Percentiles rank a stretch among this genome's conserved stretches.
phyloP scores from a whole-genome alignment of 2,329 filamentous ascomycete genomes.

The Fusarium pseudoanthophilum region DNA sequence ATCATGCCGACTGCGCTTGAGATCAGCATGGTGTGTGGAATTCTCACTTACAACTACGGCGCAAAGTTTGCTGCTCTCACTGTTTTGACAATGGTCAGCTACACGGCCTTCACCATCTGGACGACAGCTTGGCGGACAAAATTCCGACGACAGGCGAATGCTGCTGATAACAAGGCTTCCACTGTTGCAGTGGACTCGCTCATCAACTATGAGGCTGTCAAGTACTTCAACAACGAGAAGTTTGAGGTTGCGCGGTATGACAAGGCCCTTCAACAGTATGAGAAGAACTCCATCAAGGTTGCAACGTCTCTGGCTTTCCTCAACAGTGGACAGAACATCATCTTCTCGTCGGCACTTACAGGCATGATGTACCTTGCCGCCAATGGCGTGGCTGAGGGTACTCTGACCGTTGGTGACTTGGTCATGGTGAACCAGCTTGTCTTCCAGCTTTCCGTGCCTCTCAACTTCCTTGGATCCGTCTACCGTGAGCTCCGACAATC shows the following conservation, averaged over 20 bases:
- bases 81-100: slow-evolving; percentile 88
- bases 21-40: slow-evolving; percentile 95
- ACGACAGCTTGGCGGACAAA: slow-evolving; percentile 98
- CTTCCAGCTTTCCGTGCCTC: slow-evolving; percentile 94
- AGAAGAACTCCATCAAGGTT: slow-evolving; percentile 95
- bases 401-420: slow-evolving; percentile 90
- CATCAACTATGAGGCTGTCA: slow-evolving; percentile 99
- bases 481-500: slow-evolving; percentile 96
- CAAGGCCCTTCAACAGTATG: slow-evolving; percentile 84
- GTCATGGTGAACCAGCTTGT: slow-evolving; percentile 99
- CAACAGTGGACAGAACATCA: slow-evolving; percentile 95
- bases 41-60: slow-evolving; percentile 96
- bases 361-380: slow-evolving; percentile 98
- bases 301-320: slow-evolving; percentile 92
- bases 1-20: slow-evolving; percentile 93
- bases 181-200: slow-evolving; percentile 96
- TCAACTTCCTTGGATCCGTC: slow-evolving; percentile 98
- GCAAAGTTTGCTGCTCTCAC: slow-evolving; percentile 92
- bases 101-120: slow-evolving; percentile 95
- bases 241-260: slow-evolving; percentile 94
- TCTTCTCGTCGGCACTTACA: slow-evolving; percentile 93
- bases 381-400: slow-evolving; percentile 83
- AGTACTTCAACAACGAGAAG: slow-evolving; percentile 99
- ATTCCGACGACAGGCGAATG: slow-evolving; percentile 94
- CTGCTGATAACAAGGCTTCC: slow-evolving; percentile 93